Evolutionary conservation across 371 early-diverging fungal species (phyloP).

Genomic region (Mortierella sp.): DNA sequence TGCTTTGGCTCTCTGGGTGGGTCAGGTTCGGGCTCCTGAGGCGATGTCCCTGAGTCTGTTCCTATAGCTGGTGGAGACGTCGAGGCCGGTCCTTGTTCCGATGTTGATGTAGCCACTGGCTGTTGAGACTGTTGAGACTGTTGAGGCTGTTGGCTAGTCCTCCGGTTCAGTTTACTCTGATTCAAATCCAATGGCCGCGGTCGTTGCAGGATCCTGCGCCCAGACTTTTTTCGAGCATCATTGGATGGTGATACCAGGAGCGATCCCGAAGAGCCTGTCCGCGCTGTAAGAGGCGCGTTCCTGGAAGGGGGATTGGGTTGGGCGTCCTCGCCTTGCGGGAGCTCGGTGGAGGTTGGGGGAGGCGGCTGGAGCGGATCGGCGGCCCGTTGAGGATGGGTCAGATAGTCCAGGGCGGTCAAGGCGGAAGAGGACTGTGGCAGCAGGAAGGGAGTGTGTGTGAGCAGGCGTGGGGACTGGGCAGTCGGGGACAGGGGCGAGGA

Average conservation of each 20-base stretch:
- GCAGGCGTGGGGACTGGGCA: not conserved
- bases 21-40: not conserved
- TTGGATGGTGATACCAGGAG: constrained; percentile 33
- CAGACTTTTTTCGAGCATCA: constrained; percentile 38
- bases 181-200: constrained; percentile 46
- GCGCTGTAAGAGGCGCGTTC: constrained; percentile 22
- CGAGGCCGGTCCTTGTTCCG: constrained; percentile 12
- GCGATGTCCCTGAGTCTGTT: not conserved
- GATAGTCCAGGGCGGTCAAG: not conserved
- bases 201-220: constrained; percentile 37
- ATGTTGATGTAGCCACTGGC: constrained; percentile 5
- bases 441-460: not conserved
- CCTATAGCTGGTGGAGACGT: constrained; percentile 13
- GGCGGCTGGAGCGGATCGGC: not conserved
- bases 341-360: constrained; percentile 13
- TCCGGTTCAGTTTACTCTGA: constrained; percentile 10
- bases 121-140: too few relatives aligned
- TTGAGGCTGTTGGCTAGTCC: constrained; percentile 8
- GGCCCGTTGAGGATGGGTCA: not conserved
- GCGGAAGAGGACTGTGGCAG: constrained; percentile 3
- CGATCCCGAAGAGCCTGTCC: constrained; percentile 44
- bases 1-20: constrained; percentile 15
- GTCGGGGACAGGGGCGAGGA: not conserved
- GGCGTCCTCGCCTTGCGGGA: constrained; percentile 36
- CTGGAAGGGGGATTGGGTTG: not conserved